Evolutionary conservation across 345 rosid genomes (phyloP).

Genomic region (Eucalyptus fibrosa): DNA sequence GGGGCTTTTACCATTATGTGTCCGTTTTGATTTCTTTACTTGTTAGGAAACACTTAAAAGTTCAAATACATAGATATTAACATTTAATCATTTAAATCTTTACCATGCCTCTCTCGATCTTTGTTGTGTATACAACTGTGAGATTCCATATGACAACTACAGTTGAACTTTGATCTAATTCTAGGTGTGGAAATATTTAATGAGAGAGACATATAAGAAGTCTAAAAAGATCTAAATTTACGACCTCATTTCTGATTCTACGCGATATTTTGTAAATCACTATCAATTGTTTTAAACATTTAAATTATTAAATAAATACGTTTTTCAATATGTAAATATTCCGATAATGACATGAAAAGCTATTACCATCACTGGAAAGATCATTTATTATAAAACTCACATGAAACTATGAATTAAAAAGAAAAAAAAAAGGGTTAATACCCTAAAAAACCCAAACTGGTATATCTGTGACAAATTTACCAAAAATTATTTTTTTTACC

Average conservation of each 20-base stretch:
- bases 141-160: neutral
- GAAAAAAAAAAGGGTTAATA: neutral
- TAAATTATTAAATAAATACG: neutral
- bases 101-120: neutral
- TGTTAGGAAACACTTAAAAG: neutral
- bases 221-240: neutral
- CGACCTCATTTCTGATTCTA: neutral
- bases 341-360: neutral
- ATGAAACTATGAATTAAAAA: neutral
- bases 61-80: neutral
- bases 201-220: neutral
- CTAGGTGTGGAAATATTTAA: neutral
- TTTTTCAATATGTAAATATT: neutral
- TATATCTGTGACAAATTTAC: no score
- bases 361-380: neutral
- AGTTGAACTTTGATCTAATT: neutral
- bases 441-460: no score
- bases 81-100: neutral
- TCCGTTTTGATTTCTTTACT: neutral
- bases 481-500: no score
- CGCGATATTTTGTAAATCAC: accelerated
- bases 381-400: neutral
- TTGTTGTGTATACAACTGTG: neutral
- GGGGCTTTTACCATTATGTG: neutral
- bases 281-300: accelerated